Evolutionary conservation across 768 basidiomycete genomes (phyloP).

Genomic region (Boletus sp.): DNA sequence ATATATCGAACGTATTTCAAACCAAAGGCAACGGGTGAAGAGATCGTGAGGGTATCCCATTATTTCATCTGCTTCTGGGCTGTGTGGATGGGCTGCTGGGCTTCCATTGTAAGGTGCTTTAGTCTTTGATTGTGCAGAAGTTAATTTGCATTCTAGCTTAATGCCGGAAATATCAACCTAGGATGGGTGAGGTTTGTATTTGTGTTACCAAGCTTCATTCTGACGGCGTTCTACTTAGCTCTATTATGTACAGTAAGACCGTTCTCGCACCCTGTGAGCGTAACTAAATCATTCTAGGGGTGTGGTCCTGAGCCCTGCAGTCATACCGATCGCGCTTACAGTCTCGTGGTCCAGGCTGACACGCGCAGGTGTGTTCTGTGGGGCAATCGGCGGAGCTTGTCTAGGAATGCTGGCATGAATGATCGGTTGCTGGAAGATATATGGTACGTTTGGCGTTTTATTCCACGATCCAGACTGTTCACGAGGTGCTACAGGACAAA

Average conservation of each 20-base stretch:
- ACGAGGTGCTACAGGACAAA: conserved; percentile 25
- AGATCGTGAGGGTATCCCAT: conserved; percentile 41
- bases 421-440: conserved; percentile 49
- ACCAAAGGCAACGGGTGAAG: conserved; percentile 35
- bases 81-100: conserved; percentile 44
- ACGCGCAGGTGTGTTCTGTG: conserved; percentile 37
- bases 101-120: conserved; percentile 28
- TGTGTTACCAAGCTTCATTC: not conserved
- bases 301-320: conserved; percentile 47
- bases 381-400: conserved; percentile 39
- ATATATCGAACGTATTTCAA: conserved; percentile 40
- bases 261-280: not conserved
- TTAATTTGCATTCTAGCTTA: conserved; percentile 30
- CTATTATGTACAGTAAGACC: conserved; percentile 43
- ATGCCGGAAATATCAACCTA: conserved; percentile 43
- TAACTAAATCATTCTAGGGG: conserved; percentile 32
- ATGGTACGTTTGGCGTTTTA: conserved; percentile 26
- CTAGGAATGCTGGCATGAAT: conserved; percentile 50
- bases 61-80: conserved; percentile 42
- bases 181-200: conserved; percentile 38
- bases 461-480: not conserved
- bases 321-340: conserved; percentile 47
- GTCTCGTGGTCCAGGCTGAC: conserved; percentile 47
- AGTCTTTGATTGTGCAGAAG: not conserved
- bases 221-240: conserved; percentile 23